phyloP scores from a whole-genome alignment of 2,329 filamentous ascomycete species.

The Colletotrichum sp. region DNA sequence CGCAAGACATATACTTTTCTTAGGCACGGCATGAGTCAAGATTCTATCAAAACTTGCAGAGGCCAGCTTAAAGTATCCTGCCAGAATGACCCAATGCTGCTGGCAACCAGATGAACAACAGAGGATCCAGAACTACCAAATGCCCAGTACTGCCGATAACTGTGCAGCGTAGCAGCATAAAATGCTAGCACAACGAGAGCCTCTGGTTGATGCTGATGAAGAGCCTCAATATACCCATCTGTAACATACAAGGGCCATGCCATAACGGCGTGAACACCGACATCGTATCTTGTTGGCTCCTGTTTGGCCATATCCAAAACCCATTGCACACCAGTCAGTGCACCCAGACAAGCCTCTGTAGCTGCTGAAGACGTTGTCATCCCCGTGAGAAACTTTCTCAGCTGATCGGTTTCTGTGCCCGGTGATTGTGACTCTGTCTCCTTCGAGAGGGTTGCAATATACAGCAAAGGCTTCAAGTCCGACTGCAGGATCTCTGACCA shows the following conservation, averaged over 20 bases:
- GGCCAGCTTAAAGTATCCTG: conserved; percentile 37
- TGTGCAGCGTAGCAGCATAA: conserved; percentile 47
- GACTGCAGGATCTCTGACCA: conserved; percentile 26
- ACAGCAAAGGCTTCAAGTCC: conserved; percentile 26
- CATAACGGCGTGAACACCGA: conserved; percentile 28
- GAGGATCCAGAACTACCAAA: conserved; percentile 35
- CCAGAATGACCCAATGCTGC: conserved; percentile 38
- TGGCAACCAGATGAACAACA: conserved; percentile 35
- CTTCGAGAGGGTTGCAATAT: background rate
- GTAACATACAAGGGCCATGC: conserved; percentile 40
- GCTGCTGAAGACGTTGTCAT: background rate
- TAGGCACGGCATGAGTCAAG: background rate
- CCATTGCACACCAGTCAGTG: conserved; percentile 19
- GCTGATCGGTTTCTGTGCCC: background rate
- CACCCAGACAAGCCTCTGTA: conserved; percentile 6
- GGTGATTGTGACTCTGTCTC: background rate
- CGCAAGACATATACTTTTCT: background rate
- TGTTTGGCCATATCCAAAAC: conserved; percentile 12
- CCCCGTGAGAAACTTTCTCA: background rate
- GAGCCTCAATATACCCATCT: conserved; percentile 35
- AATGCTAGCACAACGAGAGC: conserved; percentile 43
- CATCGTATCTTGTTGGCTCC: background rate
- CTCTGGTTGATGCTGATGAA: conserved; percentile 41
- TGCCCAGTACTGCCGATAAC: conserved; percentile 35
- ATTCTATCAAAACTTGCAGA: conserved; percentile 28